Base-by-base conservation (phyloP, 768 basidiomycete species). In the Leccinum pellstonianum region DNA sequence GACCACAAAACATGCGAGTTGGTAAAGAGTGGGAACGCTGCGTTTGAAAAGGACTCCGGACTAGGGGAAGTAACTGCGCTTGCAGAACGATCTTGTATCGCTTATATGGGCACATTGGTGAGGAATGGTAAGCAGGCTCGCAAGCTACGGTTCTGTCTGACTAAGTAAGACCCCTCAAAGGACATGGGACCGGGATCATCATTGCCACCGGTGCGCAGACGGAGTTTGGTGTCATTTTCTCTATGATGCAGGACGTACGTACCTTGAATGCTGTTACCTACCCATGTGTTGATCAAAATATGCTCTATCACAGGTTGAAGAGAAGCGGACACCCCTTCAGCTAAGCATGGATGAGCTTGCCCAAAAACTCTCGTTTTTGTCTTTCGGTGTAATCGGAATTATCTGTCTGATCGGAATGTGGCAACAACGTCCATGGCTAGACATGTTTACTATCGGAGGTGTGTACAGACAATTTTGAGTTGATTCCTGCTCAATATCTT, bases 381-480 rank as follows among this genome's bases (percentile, higher is more conserved):
- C 95, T 3, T 98, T 98, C 64, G 90, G 86, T n/a, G 82, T 98
- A 53, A 98, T 98, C 63, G 95, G 95, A 5, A 72, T 97, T 37
- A 98, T 98, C 53, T 92, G 91, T 73, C 73, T 98, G 55, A 88
- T 98, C 62, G 96, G 95, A 8, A 85, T 95, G 15, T 75, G 87
- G 62, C 95, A 98, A 69, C 79, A 85, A 41, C 81, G 96, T 19
- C 83, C 89, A 10, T 97, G 94, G 95, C 77, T 98, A 11, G 95
- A 96, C 51, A 98, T 98, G 96, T 98, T 98, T 70, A 98, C 95
- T 9, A 98, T 98, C 62, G 95, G 95, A 79, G 95, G 95, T 95
- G 67, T 55, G 85, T 73, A 31, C 35, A 25, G 15, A 27, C 4
- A 5, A 41, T 33, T 23, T 14, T 59, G 12, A 4, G 9, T 9